These are phyloP conservation scores for Dorcoceras hygrometricum DNA, from an alignment of 257 asterid species.

Conservation along the genomic window DNA sequence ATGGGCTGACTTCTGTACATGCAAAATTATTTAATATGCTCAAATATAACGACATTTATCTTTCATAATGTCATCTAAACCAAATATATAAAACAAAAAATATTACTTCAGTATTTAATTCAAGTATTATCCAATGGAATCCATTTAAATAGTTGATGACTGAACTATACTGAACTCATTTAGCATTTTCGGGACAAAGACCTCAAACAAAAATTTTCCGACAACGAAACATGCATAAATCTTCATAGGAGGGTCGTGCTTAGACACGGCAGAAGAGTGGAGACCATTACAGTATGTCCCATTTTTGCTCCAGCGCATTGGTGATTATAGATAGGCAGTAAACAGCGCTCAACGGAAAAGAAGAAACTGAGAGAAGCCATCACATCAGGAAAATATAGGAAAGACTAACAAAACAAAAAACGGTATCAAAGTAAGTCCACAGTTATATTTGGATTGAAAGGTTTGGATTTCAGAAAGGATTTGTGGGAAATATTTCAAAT, in stretches of 20 bases:
- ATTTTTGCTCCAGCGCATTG: slow-evolving; percentile 63
- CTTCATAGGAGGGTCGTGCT: neutral
- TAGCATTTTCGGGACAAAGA: neutral
- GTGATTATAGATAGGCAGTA: slow-evolving; percentile 75
- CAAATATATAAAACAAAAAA: too few relatives aligned
- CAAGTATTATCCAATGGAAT: neutral
- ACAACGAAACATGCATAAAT: neutral
- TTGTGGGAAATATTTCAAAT: neutral
- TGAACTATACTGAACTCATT: neutral
- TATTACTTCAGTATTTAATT: neutral
- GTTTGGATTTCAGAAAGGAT: neutral
- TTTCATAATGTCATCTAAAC: too few relatives aligned
- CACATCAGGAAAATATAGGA: slow-evolving; percentile 7
- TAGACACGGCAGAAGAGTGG: neutral
- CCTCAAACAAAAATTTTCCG: too few relatives aligned
- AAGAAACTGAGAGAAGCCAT: slow-evolving; percentile 65
- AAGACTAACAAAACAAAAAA: neutral
- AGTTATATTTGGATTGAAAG: neutral
- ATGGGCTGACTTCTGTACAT: too few relatives aligned
- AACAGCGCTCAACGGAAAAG: slow-evolving; percentile 84
- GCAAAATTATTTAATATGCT: too few relatives aligned
- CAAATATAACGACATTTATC: too few relatives aligned
- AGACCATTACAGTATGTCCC: slow-evolving; percentile 55
- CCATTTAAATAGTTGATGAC: neutral
- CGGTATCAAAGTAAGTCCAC: neutral